Percentiles rank a stretch among this genome's conserved stretches.
phyloP scores from a whole-genome alignment of 495 filamentous ascomycete genomes.

The Penicillium paxilli region DNA sequence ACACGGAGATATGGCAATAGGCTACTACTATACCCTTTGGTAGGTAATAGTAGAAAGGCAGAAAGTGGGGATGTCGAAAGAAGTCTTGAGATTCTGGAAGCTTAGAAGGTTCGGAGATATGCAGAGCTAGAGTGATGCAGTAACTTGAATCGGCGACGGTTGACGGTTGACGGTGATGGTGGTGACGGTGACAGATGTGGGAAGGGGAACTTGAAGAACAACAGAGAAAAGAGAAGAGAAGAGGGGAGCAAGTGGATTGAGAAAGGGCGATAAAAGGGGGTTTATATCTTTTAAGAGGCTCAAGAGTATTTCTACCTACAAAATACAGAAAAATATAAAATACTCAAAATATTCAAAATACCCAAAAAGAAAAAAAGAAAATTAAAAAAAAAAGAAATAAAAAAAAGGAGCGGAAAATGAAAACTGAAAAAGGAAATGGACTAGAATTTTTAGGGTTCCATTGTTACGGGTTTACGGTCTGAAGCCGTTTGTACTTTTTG shows the following conservation, averaged over 20 bases:
- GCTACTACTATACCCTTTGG: not conserved
- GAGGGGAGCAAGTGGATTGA: not conserved
- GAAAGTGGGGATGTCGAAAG: conserved; percentile 10
- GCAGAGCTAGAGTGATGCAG: too few relatives aligned
- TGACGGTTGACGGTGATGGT: too few relatives aligned
- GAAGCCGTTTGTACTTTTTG: conserved; percentile 18
- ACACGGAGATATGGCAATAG: not conserved
- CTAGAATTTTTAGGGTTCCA: conserved; percentile 29
- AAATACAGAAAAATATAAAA: too few relatives aligned
- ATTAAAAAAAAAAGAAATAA: conserved; percentile 1
- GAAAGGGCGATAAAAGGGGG: conserved; percentile 7
- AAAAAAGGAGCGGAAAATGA: conserved; percentile 7
- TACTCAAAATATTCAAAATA: conserved; percentile 1
- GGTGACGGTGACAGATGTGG: not conserved
- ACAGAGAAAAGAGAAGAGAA: not conserved
- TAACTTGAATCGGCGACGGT: too few relatives aligned
- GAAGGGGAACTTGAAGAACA: not conserved
- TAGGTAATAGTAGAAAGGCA: not conserved
- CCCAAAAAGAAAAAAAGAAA: not conserved
- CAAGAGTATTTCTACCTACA: not conserved
- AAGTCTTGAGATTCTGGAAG: too few relatives aligned
- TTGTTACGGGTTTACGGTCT: conserved; percentile 20
- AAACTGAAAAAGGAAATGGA: conserved; percentile 2
- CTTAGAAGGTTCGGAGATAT: too few relatives aligned
- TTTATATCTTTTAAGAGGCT: conserved; percentile 29